Conservation (phyloP, 768 basidiomycete species). For the Trametes maxima region DNA sequence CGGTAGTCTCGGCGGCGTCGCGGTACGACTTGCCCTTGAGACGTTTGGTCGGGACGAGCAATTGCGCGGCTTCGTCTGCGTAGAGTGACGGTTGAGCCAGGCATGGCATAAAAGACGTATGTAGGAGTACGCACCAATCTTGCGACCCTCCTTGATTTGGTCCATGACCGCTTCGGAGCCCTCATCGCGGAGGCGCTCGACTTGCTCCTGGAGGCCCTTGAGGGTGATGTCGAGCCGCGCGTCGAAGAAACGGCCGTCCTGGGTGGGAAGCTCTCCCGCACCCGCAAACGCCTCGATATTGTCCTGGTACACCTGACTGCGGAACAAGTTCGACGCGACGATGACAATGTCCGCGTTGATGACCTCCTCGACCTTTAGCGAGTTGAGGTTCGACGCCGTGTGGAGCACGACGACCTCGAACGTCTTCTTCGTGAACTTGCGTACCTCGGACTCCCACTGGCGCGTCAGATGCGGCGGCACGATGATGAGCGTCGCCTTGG, state of each 20-base stretch:
- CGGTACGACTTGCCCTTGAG: slow-evolving; percentile 77
- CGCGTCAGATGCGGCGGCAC: slow-evolving; percentile 89
- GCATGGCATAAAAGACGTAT: not conserved
- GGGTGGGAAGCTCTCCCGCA: slow-evolving; percentile 67
- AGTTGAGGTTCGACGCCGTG: slow-evolving; percentile 71
- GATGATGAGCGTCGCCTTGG: slow-evolving; percentile 79
- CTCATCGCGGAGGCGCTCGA: slow-evolving; percentile 64
- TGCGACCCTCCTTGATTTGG: slow-evolving; percentile 63
- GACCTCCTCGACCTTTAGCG: slow-evolving; percentile 69
- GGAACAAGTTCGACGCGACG: slow-evolving; percentile 85
- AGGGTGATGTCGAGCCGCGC: slow-evolving; percentile 72
- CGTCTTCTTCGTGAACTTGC: slow-evolving; percentile 69
- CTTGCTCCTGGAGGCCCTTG: slow-evolving; percentile 60
- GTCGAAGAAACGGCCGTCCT: slow-evolving; percentile 88
- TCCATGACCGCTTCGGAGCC: slow-evolving; percentile 64
- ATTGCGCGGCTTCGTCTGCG: slow-evolving; percentile 56
- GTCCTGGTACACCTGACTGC: slow-evolving; percentile 72
- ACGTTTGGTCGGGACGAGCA: slow-evolving; percentile 57
- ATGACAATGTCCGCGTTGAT: slow-evolving; percentile 85
- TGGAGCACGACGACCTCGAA: slow-evolving; percentile 70
- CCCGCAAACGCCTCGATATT: slow-evolving; percentile 74
- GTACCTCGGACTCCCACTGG: slow-evolving; percentile 88
- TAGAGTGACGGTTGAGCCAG: slow-evolving; percentile 25
- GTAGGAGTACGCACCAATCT: slow-evolving; percentile 49
- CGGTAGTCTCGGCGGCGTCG: slow-evolving; percentile 48